Evolutionary conservation across 805 yeast genomes (phyloP).

Genomic region (Kodamaea kaohsiungensis): DNA sequence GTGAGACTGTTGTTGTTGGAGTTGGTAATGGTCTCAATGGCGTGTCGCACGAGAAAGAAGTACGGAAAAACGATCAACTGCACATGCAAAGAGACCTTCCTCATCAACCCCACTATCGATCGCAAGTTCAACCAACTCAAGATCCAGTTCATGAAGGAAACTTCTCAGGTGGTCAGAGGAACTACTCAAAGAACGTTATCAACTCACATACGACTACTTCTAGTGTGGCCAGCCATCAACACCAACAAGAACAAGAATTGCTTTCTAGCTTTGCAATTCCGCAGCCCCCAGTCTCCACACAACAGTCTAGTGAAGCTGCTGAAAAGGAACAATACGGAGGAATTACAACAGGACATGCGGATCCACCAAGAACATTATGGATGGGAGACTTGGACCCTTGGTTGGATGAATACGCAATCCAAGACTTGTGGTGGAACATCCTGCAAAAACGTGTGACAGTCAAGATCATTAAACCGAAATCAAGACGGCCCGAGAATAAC

Average conservation of each 20-base stretch:
- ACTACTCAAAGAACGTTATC: background rate
- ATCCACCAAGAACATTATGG: conserved; percentile 76
- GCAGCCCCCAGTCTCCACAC: conserved; percentile 42
- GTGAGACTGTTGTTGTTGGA: background rate
- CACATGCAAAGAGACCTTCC: background rate
- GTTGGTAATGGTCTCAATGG: background rate
- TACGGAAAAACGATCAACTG: background rate
- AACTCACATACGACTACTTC: conserved; percentile 16
- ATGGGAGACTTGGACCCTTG: conserved; percentile 87
- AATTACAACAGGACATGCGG: conserved; percentile 14
- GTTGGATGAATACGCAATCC: conserved; percentile 63
- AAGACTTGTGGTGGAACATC: conserved; percentile 58
- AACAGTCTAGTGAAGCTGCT: conserved; percentile 35
- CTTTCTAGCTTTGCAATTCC: conserved; percentile 40
- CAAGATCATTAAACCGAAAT: conserved; percentile 58
- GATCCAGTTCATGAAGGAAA: background rate
- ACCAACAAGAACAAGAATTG: conserved; percentile 45
- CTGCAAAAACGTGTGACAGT: conserved; percentile 59
- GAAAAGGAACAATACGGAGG: conserved; percentile 15
- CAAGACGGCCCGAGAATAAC: conserved; percentile 20
- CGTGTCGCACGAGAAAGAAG: background rate
- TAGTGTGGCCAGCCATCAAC: conserved; percentile 41
- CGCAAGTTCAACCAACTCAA: background rate
- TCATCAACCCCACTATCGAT: background rate
- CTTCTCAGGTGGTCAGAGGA: background rate